Percentiles rank a stretch among this genome's conserved stretches.
phyloP scores from a whole-genome alignment of 371 early-diverging fungal genomes.

The Parasitella parasitica region DNA sequence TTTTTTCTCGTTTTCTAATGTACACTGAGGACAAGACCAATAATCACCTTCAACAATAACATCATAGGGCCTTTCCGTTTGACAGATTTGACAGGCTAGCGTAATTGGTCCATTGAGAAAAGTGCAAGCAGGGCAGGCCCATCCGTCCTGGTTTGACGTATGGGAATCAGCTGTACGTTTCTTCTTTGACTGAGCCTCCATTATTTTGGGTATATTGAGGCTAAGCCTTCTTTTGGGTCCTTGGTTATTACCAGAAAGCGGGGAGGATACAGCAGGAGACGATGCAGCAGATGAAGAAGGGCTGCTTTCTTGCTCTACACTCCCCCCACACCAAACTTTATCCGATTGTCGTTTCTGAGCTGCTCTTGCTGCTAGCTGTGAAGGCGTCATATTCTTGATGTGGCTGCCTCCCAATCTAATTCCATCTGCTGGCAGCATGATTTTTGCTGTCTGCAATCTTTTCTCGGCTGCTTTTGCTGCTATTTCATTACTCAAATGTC shows the following conservation, averaged over 20 bases:
- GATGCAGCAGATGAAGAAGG: background rate
- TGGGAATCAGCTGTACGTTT: background rate
- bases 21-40: slow-evolving; percentile 39
- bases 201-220: background rate
- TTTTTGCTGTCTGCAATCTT: slow-evolving; percentile 29
- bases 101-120: slow-evolving; percentile 28
- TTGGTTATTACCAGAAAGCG: background rate
- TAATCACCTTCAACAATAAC: background rate
- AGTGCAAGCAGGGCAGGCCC: slow-evolving; percentile 37
- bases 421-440: slow-evolving; percentile 57
- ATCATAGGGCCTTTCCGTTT: slow-evolving; percentile 11
- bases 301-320: background rate
- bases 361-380: slow-evolving; percentile 51
- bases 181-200: background rate
- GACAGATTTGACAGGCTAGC: slow-evolving; percentile 34
- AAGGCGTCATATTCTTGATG: slow-evolving; percentile 20
- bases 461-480: slow-evolving; percentile 55
- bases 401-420: slow-evolving; percentile 41
- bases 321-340: slow-evolving; percentile 60
- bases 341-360: slow-evolving; percentile 57
- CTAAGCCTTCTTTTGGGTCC: background rate
- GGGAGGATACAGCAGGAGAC: background rate
- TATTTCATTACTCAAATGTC: slow-evolving; percentile 18
- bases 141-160: slow-evolving; percentile 2
- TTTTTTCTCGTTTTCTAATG: slow-evolving; percentile 14